Base-by-base conservation (phyloP, 352 stramenopile genomes). In the Discostella stelligera region DNA sequence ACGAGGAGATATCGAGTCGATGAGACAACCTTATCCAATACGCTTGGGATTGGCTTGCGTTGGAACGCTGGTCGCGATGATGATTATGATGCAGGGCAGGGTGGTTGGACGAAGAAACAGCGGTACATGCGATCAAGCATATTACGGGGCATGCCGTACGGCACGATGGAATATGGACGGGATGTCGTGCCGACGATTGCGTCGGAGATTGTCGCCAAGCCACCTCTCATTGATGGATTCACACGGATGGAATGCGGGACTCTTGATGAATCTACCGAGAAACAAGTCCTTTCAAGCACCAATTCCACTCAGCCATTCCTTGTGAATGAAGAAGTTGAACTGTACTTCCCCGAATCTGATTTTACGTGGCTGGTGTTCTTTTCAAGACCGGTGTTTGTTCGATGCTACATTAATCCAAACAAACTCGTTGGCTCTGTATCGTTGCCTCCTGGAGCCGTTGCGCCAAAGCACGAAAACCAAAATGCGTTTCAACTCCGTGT, bases 301-400 rank as follows among this genome's bases (percentile, higher is more conserved):
- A 74, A 62, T 79, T 50, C 46, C 56, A 58, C 50, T 25, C 70
- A 50, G 18, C 7, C 7, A 14, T 18, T 67, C 37, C 21, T 79
- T 6, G 84, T 87, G 3, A 66, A 84, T 32, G 67, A 64, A 27
- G 81, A 89, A 59, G 18, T 92, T 9, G 64, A 88, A 71, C 48
- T 92, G 4, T 78, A 71, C 27, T 89, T 92, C 71, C 27, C 62
- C 16, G 69, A 85, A 58, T 87, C 73, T 23, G 90, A 94, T 69
- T 89, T 90, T 70, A 91, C 90, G 5, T 95, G 92, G 92, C 72
- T 94, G 0, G 77, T 94, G n/a, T 94, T 94, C 71, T 80, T 91
- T 46, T 94, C 87, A 18, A 48, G 84, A 21, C 89, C 90, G 14
- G 75, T 81, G 11, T 60, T 71, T 30, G 76, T 95, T 32, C 46